Percentiles rank a stretch among this genome's conserved stretches.
phyloP scores from a whole-genome alignment of 2,329 filamentous ascomycete genomes.

The Aureobasidium sp. region DNA sequence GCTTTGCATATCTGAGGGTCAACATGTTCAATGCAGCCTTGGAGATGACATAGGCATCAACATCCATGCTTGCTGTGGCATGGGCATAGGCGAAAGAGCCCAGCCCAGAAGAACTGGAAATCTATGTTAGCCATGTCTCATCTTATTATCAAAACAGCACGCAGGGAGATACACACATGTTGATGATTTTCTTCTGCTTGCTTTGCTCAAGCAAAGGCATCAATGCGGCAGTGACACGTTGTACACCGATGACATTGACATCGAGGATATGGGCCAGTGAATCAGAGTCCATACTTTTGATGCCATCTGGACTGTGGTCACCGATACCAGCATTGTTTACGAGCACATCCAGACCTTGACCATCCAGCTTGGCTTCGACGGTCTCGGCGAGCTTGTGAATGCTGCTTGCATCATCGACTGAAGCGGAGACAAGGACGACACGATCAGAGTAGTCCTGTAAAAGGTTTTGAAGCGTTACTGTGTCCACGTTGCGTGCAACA shows the following conservation, averaged over 20 bases:
- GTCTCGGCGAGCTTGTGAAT: constrained; percentile 30
- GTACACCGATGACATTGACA: constrained; percentile 35
- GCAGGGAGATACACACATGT: constrained; percentile 32
- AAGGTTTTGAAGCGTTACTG: constrained; percentile 32
- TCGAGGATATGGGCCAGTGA: constrained; percentile 28
- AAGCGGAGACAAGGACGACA: constrained; percentile 33
- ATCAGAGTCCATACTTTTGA: constrained; percentile 11
- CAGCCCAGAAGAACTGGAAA: constrained; percentile 34
- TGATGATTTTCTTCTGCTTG: constrained; percentile 37
- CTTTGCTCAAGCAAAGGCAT: constrained; percentile 33
- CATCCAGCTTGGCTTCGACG: constrained; percentile 31
- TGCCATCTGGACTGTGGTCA: constrained; percentile 12
- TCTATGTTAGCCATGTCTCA: not conserved
- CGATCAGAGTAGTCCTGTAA: constrained; percentile 30
- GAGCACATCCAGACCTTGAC: constrained; percentile 40
- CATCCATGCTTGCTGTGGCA: constrained; percentile 21
- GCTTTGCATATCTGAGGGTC: constrained; percentile 38
- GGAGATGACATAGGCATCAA: constrained; percentile 39
- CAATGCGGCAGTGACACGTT: constrained; percentile 35
- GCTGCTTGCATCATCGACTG: constrained; percentile 32
- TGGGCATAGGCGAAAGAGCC: constrained; percentile 35
- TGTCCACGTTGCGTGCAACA: constrained; percentile 32
- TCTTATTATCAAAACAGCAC: not conserved
- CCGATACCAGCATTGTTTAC: constrained; percentile 40
- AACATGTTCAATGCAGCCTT: constrained; percentile 45